Base-by-base conservation (phyloP, 257 asterid genomes). In the Rehmannia glutinosa region DNA sequence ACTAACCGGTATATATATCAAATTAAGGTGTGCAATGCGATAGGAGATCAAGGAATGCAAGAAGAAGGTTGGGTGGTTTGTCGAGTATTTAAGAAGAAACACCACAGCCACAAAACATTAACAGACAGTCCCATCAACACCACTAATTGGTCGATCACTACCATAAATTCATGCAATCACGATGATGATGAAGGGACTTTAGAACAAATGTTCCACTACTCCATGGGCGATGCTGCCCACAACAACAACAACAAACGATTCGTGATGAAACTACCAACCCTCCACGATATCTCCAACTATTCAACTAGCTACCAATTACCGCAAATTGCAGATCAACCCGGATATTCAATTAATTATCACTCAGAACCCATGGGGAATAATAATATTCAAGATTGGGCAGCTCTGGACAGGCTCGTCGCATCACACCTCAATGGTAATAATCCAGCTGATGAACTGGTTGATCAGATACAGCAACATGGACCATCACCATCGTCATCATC, bases 31-130 rank as follows among this genome's bases (percentile, higher is more conserved):
- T 59, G 64, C 72, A 50, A 50, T n/a, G 76, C 43, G 6, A 58
- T 49, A 27, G 82, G 58, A 16, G 82, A 4, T 17, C 8, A 68
- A 16, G 58, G 45, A 12, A 25, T 64, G 54, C 83, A 76, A 41
- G 92, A 85, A 68, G 86, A 78, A 23, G 88, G 92, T 3, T 85
- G 92, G 88, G 92, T 85, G 61, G 77, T 80, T 11, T 85, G 92
- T n/a, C 83, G 88, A 25, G 81, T 82, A 9, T 85, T 85, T 76
- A 80, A 74, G 84, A 82, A 85, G 86, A 85, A 82, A 72, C 59
- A 62, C 58, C 70, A 52, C 49, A 57, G 36, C 57, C 69, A 69
- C 50, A 85, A 73, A 38, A 55, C 55, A 9, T 8, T 54, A 1
- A 30, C n/a, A n/a, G n/a, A n/a, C n/a, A n/a, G n/a, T n/a, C n/a